These are phyloP conservation scores for Iberis amara DNA, from an alignment of 441 rosid genomes.

Conservation along the genomic window DNA sequence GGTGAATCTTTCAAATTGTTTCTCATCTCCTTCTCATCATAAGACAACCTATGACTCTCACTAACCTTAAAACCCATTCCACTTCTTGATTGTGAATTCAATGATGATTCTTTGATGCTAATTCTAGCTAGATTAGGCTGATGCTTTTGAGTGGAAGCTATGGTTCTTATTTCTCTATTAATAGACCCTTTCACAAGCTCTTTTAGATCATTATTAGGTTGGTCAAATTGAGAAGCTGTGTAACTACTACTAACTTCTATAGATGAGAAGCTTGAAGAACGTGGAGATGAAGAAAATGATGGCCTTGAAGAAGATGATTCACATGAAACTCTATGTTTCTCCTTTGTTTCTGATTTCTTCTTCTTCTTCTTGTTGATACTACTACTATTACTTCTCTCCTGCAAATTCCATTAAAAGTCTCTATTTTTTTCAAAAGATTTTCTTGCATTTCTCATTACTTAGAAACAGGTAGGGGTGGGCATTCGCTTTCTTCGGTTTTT, in stretches of 20 bases:
- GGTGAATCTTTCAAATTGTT: constrained; percentile 79
- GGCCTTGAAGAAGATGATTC: constrained; percentile 77
- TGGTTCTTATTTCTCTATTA: constrained; percentile 48
- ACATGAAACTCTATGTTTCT: constrained; percentile 53
- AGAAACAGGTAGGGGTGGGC: no score
- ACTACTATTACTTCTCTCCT: constrained; percentile 42
- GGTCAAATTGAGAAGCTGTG: constrained; percentile 44
- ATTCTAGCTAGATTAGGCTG: constrained; percentile 40
- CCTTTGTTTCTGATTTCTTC: constrained; percentile 37
- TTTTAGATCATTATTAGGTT: constrained; percentile 45
- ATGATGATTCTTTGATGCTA: constrained; percentile 43
- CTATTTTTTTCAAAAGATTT: constrained; percentile 1
- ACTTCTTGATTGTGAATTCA: constrained; percentile 35
- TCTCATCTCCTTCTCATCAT: constrained; percentile 64
- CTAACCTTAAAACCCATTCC: constrained; percentile 28
- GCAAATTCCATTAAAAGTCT: constrained; percentile 33
- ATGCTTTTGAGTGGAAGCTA: constrained; percentile 14
- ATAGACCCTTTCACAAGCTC: constrained; percentile 60
- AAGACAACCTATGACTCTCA: constrained; percentile 71
- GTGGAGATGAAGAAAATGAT: constrained; percentile 63
- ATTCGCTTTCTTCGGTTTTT: no score
- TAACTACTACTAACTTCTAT: constrained; percentile 38
- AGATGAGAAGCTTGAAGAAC: constrained; percentile 69
- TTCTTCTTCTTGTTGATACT: constrained; percentile 26
- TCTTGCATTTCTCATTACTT: background rate